Base-by-base conservation (phyloP, 2,329 filamentous ascomycete genomes). In the Alternaria ventricosa region DNA sequence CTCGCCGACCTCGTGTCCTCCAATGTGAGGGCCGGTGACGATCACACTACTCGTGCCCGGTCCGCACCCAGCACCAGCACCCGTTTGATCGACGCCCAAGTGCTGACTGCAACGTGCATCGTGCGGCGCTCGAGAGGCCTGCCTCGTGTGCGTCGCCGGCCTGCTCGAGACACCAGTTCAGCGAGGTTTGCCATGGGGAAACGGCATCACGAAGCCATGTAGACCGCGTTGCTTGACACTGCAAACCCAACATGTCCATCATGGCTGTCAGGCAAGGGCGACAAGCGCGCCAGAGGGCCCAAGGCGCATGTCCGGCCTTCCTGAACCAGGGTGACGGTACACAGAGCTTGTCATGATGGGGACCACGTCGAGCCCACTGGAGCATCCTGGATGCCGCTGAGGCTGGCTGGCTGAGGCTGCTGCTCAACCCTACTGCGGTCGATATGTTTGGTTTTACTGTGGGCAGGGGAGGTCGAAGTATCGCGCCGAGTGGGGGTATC, bases 21-120 rank as follows among this genome's bases (percentile, higher is more conserved):
- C 69, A 73, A 61, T 63, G 65, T 54, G 62, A 71, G 63, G 66
- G 63, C 63, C 69, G 69, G 36, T 68, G 75, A 69, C 72, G 75
- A 79, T 79, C 74, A 66, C 74, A 69, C 67, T 60, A 75, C 74
- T 64, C 70, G 65, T 61, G 71, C 71, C 73, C 70, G 70, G 75
- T 65, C 70, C 73, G 68, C 67, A 66, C 64, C 71, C 71, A 71
- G 75, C 73, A 74, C 75, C 73, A 75, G 71, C 75, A 71, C 75
- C 76, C 78, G 78, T 79, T 79, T 79, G 78, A 79, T 79, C 77
- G 75, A 70, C 74, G 70, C 57, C 65, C 67, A 59, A 71, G 69
- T 69, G 69, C 65, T 74, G 71, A 69, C 66, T 69, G 70, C 70
- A 74, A 74, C 71, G 71, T 74, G 71, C 71, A 69, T 74, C 71